Evolutionary conservation across 2,329 filamentous ascomycete species (phyloP).

Genomic region (Leptodontidium sp.): DNA sequence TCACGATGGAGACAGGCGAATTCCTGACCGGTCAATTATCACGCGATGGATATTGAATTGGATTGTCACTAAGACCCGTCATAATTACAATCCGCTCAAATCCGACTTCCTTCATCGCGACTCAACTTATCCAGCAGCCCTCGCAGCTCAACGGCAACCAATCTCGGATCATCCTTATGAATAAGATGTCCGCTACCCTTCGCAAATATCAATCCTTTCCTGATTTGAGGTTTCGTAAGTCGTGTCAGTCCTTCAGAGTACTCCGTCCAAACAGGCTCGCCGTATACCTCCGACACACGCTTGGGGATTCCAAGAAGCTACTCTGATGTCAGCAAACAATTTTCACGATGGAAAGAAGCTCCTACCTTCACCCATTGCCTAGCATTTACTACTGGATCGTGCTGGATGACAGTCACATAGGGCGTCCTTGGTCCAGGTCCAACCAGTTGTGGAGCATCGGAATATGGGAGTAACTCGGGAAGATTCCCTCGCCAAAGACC

Average conservation of each 20-base stretch:
- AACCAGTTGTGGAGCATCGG: constrained; percentile 39
- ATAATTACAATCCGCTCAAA: background rate
- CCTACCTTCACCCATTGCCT: background rate
- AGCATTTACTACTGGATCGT: constrained; percentile 1
- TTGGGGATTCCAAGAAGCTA: constrained; percentile 13
- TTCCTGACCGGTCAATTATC: background rate
- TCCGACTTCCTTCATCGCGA: constrained; percentile 21
- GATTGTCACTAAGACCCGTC: background rate
- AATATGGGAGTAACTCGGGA: constrained; percentile 38
- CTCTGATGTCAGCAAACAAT: background rate
- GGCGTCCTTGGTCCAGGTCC: constrained; percentile 24
- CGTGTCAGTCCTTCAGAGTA: constrained; percentile 15
- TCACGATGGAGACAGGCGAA: background rate
- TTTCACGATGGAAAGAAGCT: too few species aligned
- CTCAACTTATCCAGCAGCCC: constrained; percentile 49
- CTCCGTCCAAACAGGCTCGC: constrained; percentile 7
- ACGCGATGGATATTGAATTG: too few species aligned
- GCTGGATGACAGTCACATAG: constrained; percentile 21
- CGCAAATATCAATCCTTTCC: constrained; percentile 41
- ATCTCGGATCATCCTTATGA: constrained; percentile 45
- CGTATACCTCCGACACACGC: background rate
- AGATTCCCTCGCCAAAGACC: constrained; percentile 40
- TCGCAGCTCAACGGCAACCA: constrained; percentile 46
- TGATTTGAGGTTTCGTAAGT: constrained; percentile 5
- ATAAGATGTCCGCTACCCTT: constrained; percentile 46